A percentile compares a stretch with the other conserved stretches of the same genome.
Evolutionary conservation across 2,329 filamentous ascomycete genomes (phyloP).

Genomic region (Cordyceps javanica): DNA sequence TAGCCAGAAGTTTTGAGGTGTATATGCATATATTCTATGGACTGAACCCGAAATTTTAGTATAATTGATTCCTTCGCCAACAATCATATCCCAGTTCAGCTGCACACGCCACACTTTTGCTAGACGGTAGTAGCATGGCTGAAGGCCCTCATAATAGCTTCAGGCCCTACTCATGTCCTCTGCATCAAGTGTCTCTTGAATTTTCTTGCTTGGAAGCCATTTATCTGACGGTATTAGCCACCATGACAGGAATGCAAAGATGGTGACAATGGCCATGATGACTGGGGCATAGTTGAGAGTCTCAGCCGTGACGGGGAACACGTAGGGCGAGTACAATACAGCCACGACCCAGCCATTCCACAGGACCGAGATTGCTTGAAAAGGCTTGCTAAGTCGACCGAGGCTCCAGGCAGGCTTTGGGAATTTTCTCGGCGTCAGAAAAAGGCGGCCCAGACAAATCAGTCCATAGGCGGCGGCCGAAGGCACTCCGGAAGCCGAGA

Average conservation of each 20-base stretch:
- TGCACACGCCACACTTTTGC: no score
- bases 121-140: no score
- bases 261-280: conserved; percentile 43
- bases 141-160: no score
- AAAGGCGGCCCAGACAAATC: conserved; percentile 41
- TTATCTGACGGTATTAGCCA: conserved; percentile 39
- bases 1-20: no score
- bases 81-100: no score
- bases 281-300: conserved; percentile 45
- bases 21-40: no score
- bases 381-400: conserved; percentile 37
- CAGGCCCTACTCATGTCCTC: background rate
- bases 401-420: conserved; percentile 42
- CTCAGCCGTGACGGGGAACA: conserved; percentile 35
- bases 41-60: no score
- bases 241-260: conserved; percentile 42
- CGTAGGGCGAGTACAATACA: conserved; percentile 39
- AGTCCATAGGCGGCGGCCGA: conserved; percentile 46
- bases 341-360: conserved; percentile 47
- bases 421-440: conserved; percentile 41
- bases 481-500: conserved; percentile 46
- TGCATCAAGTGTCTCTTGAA: conserved; percentile 29
- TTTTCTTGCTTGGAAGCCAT: conserved; percentile 39
- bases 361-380: conserved; percentile 39
- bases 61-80: no score